These are phyloP conservation scores for Colletotrichum sp. DNA, from an alignment of 2,329 filamentous ascomycete genomes.

Conservation along the genomic window DNA sequence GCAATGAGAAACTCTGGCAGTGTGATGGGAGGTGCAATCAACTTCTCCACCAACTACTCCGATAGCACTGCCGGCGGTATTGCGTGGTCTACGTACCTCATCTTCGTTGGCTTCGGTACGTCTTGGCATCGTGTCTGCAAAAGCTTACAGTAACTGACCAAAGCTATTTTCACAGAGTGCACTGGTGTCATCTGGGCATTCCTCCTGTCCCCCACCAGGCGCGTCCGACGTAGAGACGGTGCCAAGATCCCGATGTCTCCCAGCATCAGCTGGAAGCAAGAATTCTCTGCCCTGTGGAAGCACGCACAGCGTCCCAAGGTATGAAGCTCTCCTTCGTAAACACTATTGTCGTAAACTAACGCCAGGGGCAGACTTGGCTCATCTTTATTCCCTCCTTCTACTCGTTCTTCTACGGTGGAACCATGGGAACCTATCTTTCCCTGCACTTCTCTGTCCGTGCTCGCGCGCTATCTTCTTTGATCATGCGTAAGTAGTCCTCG, in stretches of 20 bases:
- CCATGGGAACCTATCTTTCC: slow-evolving; percentile 27
- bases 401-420: slow-evolving; percentile 43
- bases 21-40: slow-evolving; percentile 51
- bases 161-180: slow-evolving; percentile 21
- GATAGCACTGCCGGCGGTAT: slow-evolving; percentile 28
- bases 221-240: slow-evolving; percentile 32
- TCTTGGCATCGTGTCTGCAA: accelerated
- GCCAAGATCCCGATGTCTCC: slow-evolving; percentile 24
- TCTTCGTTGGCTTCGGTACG: slow-evolving; percentile 30
- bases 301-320: slow-evolving; percentile 24
- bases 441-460: slow-evolving; percentile 30
- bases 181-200: slow-evolving; percentile 29
- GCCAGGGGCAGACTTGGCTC: slow-evolving; percentile 23
- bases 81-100: slow-evolving; percentile 30
- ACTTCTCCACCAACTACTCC: slow-evolving; percentile 46
- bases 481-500: neutral
- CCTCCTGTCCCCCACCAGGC: slow-evolving; percentile 29
- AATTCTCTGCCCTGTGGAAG: slow-evolving; percentile 27
- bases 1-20: slow-evolving; percentile 27
- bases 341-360: neutral
- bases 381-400: slow-evolving; percentile 30
- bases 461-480: slow-evolving; percentile 26
- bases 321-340: neutral
- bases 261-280: slow-evolving; percentile 25
- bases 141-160: neutral